phyloP scores from a whole-genome alignment of 2,329 filamentous ascomycete species.

The Talaromyces sp. region DNA sequence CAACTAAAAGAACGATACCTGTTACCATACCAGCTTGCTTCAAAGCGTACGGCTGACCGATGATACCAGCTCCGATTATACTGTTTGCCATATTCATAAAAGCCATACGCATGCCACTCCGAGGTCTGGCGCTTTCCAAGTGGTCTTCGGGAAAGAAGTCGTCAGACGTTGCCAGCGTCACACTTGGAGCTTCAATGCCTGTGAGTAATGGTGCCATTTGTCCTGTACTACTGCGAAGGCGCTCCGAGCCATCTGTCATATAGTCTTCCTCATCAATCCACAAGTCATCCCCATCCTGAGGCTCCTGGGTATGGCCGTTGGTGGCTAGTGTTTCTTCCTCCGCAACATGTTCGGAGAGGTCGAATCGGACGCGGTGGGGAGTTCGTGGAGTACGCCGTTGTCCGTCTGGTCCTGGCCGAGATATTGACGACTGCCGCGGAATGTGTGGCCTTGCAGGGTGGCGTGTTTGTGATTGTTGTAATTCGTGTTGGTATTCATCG shows the following conservation, averaged over 20 bases:
- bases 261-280: constrained; percentile 62
- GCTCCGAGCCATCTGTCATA: constrained; percentile 42
- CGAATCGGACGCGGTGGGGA: constrained; percentile 68
- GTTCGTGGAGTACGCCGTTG: constrained; percentile 55
- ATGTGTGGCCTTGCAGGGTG: constrained; percentile 18
- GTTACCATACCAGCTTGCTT: constrained; percentile 82
- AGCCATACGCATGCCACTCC: constrained; percentile 78
- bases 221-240: constrained; percentile 39
- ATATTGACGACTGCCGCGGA: constrained; percentile 42
- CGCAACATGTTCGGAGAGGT: constrained; percentile 36
- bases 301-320: constrained; percentile 31
- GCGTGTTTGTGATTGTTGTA: constrained; percentile 19
- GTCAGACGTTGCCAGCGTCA: constrained; percentile 64
- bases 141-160: constrained; percentile 57
- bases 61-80: constrained; percentile 77
- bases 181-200: constrained; percentile 75
- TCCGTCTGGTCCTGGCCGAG: constrained; percentile 37
- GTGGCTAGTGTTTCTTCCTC: constrained; percentile 25
- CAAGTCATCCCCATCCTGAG: constrained; percentile 29
- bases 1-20: constrained; percentile 73
- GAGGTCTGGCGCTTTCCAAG: constrained; percentile 65
- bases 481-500: constrained; percentile 17
- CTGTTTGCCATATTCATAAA: constrained; percentile 99
- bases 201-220: constrained; percentile 70
- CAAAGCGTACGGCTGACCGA: constrained; percentile 92